Conservation (phyloP, 108 stramenopile genomes). For the Cyclotella choctawhatcheeana region DNA sequence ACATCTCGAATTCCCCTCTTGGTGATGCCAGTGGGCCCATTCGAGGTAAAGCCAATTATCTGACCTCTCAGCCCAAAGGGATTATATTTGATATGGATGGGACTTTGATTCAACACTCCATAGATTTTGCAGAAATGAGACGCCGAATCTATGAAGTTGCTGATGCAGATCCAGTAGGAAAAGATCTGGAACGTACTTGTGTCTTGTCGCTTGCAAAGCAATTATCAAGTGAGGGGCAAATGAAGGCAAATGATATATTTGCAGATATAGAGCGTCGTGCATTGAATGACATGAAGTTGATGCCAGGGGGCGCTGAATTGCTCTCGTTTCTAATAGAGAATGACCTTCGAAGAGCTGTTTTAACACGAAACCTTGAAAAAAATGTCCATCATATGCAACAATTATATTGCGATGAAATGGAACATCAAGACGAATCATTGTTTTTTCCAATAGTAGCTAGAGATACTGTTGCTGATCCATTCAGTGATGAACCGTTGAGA, state of each 20-base stretch:
- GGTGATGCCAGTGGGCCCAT: not conserved
- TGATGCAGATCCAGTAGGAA: slow-evolving; percentile 24
- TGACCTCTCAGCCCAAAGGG: slow-evolving; percentile 24
- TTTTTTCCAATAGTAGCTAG: slow-evolving; percentile 46
- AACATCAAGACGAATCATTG: slow-evolving; percentile 18
- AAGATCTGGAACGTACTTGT: slow-evolving; percentile 19
- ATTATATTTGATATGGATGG: slow-evolving; percentile 58
- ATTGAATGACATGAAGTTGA: slow-evolving; percentile 36
- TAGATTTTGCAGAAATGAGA: slow-evolving; percentile 50
- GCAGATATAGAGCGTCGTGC: slow-evolving; percentile 42
- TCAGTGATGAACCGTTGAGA: slow-evolving; percentile 22
- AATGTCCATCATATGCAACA: slow-evolving; percentile 31
- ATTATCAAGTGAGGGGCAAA: slow-evolving; percentile 31
- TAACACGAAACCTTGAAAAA: slow-evolving; percentile 45
- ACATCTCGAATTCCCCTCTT: too few relatives aligned
- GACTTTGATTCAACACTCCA: slow-evolving; percentile 45
- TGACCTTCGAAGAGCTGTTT: slow-evolving; percentile 29
- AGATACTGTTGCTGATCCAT: slow-evolving; percentile 17
- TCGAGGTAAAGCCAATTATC: not conserved
- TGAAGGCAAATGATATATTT: slow-evolving; percentile 29
- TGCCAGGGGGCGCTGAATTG: slow-evolving; percentile 37
- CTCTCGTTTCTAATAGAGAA: slow-evolving; percentile 22
- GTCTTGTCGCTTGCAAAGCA: slow-evolving; percentile 10
- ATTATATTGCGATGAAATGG: slow-evolving; percentile 24
- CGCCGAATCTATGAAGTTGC: slow-evolving; percentile 43